Conservation (phyloP, 2,329 filamentous ascomycete species). For the Epichloe uncinata region DNA sequence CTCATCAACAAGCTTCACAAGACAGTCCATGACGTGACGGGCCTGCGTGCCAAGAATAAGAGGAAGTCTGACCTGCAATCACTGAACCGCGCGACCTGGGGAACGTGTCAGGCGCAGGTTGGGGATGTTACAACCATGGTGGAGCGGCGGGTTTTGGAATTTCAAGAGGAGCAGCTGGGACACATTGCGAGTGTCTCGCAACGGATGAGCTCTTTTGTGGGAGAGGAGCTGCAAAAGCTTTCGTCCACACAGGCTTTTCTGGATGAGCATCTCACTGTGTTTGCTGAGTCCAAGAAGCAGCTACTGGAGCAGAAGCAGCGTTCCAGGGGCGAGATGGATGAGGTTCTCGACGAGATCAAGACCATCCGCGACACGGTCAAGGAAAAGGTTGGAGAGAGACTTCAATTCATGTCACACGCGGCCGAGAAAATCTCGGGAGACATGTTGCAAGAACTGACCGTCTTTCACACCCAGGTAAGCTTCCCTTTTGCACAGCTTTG, state of each 20-base stretch:
- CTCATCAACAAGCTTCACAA: slow-evolving; percentile 66
- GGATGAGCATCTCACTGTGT: slow-evolving; percentile 52
- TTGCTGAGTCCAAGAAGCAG: slow-evolving; percentile 54
- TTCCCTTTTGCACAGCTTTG: neutral
- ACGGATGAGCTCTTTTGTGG: slow-evolving; percentile 66
- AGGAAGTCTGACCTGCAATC: slow-evolving; percentile 74
- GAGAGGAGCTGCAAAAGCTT: slow-evolving; percentile 59
- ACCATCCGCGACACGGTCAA: slow-evolving; percentile 82
- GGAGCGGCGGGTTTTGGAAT: slow-evolving; percentile 59
- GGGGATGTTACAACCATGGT: slow-evolving; percentile 63
- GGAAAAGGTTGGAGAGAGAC: slow-evolving; percentile 66
- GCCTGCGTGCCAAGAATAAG: slow-evolving; percentile 73
- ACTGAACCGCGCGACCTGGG: slow-evolving; percentile 69
- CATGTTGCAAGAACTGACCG: slow-evolving; percentile 70
- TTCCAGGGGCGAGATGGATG: slow-evolving; percentile 76
- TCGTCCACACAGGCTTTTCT: slow-evolving; percentile 57
- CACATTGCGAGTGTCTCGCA: slow-evolving; percentile 54
- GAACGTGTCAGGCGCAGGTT: slow-evolving; percentile 61
- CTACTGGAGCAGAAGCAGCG: slow-evolving; percentile 53
- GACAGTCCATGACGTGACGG: slow-evolving; percentile 68
- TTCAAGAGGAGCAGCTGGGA: slow-evolving; percentile 58
- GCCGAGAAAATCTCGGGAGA: slow-evolving; percentile 80
- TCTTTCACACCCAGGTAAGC: slow-evolving; percentile 59
- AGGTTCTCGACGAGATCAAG: slow-evolving; percentile 85
- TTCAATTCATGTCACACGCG: slow-evolving; percentile 69